Evolutionary conservation across 2,329 filamentous ascomycete species (phyloP).

Genomic region (Drechslerella coelobrocha): DNA sequence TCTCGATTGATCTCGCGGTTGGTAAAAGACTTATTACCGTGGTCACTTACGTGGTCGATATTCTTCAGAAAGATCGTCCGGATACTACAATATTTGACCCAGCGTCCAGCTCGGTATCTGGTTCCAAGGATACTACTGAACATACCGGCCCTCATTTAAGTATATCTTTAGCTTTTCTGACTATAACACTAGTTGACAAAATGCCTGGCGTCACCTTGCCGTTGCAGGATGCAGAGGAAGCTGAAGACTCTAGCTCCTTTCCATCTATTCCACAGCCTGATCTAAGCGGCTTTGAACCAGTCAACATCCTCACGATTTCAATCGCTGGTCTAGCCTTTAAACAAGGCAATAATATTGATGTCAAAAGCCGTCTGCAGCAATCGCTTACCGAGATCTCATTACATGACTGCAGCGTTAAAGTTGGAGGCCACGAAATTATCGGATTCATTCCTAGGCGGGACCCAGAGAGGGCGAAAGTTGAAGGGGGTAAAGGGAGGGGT

Average conservation of each 20-base stretch:
- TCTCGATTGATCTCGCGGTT: constrained; percentile 21
- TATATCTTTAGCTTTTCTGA: constrained; percentile 23
- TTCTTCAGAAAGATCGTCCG: not conserved
- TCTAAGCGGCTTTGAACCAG: not conserved
- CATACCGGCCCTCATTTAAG: not conserved
- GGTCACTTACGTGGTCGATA: not conserved
- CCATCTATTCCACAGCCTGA: not conserved
- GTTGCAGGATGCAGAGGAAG: not conserved
- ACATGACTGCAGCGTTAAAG: constrained; percentile 64
- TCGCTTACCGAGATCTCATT: constrained; percentile 68
- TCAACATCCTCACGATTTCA: constrained; percentile 25
- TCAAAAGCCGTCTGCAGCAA: constrained; percentile 65
- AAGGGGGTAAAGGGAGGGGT: not conserved
- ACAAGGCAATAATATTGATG: constrained; percentile 57
- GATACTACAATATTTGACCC: not conserved
- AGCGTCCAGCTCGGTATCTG: not conserved
- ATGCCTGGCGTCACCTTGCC: constrained; percentile 7
- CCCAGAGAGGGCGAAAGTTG: not conserved
- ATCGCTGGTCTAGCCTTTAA: constrained; percentile 8
- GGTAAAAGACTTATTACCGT: constrained; percentile 20
- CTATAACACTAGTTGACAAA: constrained; percentile 29
- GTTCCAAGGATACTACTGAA: not conserved
- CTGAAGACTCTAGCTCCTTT: not conserved
- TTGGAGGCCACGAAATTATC: constrained; percentile 22
- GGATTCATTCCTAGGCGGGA: constrained; percentile 18